Evolutionary conservation across 495 filamentous ascomycete genomes (phyloP), one percentile per base, ranked within the genome.

Genomic region (Lasiosphaeria miniovina): DNA sequence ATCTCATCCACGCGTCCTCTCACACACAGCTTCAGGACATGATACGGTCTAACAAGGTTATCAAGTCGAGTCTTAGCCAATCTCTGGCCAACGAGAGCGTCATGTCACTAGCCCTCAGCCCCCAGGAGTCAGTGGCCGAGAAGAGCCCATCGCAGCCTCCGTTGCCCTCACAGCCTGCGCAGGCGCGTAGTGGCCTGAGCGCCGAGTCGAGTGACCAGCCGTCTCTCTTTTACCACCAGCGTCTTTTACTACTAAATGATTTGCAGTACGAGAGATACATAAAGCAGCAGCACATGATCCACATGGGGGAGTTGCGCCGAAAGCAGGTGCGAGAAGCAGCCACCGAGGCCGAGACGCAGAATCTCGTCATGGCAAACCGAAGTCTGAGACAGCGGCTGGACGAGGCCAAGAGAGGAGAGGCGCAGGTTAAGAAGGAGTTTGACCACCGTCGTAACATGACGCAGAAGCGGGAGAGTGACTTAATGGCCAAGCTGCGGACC

Each of bases 251-350:
- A 8, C 80, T 82, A 41, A 91, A 90, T 57, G 88, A 91, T 65
- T 79, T 91, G 41, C 88, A 88, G 62, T 90, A 89, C 58, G 88
- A 91, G 69, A 76, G 86, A 24, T 91, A 88, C 66, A 78, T 90
- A 56, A 90, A 89, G 64, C 82, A 87, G 57, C 88, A 91, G 64
- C 87, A 91, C 68, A 78, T 89, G 56, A 80, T 82, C 4, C 88
- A 90, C 62, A 90, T 91, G 66, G 87, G 88, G 4, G 86, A 86
- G 62, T 71, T 90, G 15, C 83, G 86, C 57, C 77, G 86, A 34
- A 82, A 84, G 54, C 84, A 90, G 57, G 83, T 91, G 41, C 77
- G 80, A 58, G 85, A 90, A 61, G 84, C 86, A 11, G 84, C 88
- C 0, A 82, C 80, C 1, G 88, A 90, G 70, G 87, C 88, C 12